Evolutionary conservation across 2,329 filamentous ascomycete genomes (phyloP).

Genomic region (Balansia obtecta): DNA sequence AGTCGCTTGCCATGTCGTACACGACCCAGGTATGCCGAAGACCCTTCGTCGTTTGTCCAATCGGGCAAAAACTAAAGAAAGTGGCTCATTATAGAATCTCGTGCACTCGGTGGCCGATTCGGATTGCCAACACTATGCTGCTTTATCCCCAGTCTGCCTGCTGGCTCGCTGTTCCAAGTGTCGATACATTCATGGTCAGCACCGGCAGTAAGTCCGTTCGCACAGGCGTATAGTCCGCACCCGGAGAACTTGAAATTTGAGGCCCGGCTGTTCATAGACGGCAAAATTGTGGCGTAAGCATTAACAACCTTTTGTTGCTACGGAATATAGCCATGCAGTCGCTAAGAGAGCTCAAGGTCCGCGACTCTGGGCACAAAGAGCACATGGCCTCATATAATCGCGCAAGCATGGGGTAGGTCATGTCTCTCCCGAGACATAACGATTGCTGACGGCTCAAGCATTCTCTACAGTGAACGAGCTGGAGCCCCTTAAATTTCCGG

Average conservation of each 20-base stretch:
- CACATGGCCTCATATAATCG: constrained; percentile 37
- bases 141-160: constrained; percentile 54
- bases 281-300: constrained; percentile 44
- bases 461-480: constrained; percentile 45
- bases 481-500: constrained; percentile 56
- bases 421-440: constrained; percentile 10
- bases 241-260: constrained; percentile 49
- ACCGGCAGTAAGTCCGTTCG: constrained; percentile 45
- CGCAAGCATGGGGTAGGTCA: constrained; percentile 28
- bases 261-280: constrained; percentile 57
- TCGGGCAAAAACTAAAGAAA: too few species aligned
- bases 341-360: constrained; percentile 27
- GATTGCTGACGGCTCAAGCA: constrained; percentile 19
- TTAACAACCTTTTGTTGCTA: neutral
- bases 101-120: constrained; percentile 33
- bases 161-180: constrained; percentile 50
- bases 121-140: constrained; percentile 55
- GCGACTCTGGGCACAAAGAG: constrained; percentile 39
- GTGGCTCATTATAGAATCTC: constrained; percentile 30
- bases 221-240: constrained; percentile 42
- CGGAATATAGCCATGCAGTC: too few species aligned
- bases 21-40: constrained; percentile 27
- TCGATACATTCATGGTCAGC: constrained; percentile 65
- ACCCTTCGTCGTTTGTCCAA: neutral
- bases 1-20: constrained; percentile 61